These are phyloP conservation scores for Oryza punctata DNA, from an alignment of 176 grass and related monocot genomes.

Conservation along the genomic window DNA sequence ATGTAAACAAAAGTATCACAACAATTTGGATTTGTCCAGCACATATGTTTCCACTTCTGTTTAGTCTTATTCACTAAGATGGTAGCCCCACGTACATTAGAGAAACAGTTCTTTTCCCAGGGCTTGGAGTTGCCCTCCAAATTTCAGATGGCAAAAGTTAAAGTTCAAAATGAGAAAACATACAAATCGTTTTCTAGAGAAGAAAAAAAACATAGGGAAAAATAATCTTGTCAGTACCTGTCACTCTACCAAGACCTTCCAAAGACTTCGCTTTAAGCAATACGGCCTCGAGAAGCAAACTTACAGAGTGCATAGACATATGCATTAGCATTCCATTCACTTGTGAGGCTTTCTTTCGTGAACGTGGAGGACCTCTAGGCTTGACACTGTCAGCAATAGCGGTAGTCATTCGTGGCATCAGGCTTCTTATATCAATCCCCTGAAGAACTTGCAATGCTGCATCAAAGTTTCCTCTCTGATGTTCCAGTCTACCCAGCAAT, in stretches of 20 bases:
- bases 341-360: conserved; percentile 66
- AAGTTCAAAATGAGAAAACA: conserved; percentile 26
- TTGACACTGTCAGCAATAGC: conserved; percentile 73
- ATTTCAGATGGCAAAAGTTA: conserved; percentile 23
- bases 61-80: conserved; percentile 18
- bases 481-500: conserved; percentile 90
- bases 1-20: conserved; percentile 8
- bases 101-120: neutral
- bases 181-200: neutral
- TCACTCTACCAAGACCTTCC: conserved; percentile 60
- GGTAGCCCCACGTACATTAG: neutral
- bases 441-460: conserved; percentile 96
- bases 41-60: conserved; percentile 12
- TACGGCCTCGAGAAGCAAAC: conserved; percentile 89
- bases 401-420: conserved; percentile 74
- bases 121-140: neutral
- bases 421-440: conserved; percentile 77
- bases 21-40: conserved; percentile 6
- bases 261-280: conserved; percentile 92
- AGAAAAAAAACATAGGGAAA: conserved; percentile 27
- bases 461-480: conserved; percentile 94
- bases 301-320: conserved; percentile 99
- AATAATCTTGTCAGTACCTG: conserved; percentile 49
- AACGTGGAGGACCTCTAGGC: conserved; percentile 54
- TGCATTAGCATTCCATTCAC: conserved; percentile 65